phyloP scores from a whole-genome alignment of 768 basidiomycete species.

The Serendipita sp. region DNA sequence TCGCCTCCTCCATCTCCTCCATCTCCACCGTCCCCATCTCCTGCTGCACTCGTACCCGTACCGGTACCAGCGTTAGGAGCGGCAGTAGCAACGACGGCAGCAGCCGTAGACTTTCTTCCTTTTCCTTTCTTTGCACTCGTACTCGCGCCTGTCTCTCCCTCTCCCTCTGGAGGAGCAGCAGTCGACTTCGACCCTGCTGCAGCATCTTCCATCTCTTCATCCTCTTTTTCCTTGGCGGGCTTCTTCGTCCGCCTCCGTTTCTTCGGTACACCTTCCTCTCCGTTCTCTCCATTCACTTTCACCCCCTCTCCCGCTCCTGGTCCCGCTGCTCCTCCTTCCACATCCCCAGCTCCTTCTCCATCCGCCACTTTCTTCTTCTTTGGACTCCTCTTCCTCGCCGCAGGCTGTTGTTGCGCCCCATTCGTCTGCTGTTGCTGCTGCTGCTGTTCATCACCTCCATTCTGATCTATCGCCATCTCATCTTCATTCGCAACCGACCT shows the following conservation, averaged over 20 bases:
- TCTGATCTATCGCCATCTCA: not conserved
- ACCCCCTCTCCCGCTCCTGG: constrained; percentile 6
- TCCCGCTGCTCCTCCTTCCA: not conserved
- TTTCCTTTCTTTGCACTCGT: constrained; percentile 9
- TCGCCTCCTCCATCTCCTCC: not conserved
- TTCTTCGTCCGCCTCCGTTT: constrained; percentile 14
- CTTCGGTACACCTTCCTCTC: constrained; percentile 3
- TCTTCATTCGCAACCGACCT: not conserved
- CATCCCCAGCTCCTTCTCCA: not conserved
- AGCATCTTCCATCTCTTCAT: no score
- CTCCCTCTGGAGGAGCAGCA: no score
- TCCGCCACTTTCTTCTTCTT: constrained; percentile 4
- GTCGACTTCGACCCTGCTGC: no score
- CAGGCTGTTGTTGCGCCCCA: not conserved
- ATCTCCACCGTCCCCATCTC: not conserved
- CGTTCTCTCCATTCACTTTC: constrained; percentile 9
- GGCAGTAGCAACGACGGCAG: not conserved
- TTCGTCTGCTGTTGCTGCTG: no score
- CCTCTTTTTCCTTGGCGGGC: constrained; percentile 17
- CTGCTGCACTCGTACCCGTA: not conserved
- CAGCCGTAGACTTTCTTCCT: not conserved
- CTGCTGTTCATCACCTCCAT: not conserved
- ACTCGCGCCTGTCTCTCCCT: constrained; percentile 15
- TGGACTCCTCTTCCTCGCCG: not conserved
- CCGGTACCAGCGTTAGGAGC: not conserved